Conservation (phyloP, 2,329 filamentous ascomycete species). For the Sphaerulina vaccinii region DNA sequence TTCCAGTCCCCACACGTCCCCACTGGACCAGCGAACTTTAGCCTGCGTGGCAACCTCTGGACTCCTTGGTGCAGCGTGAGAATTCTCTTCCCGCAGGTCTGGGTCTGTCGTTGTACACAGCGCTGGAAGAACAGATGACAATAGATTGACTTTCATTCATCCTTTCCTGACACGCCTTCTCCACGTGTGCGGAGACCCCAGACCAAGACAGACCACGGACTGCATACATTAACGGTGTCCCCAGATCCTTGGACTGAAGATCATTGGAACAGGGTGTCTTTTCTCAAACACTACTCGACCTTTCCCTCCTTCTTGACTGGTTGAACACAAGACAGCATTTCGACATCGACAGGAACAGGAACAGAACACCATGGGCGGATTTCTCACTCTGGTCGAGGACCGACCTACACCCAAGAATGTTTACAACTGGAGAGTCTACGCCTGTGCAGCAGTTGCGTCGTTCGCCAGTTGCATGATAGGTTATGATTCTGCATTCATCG, state of each 20-base stretch:
- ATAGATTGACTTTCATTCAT: slow-evolving; percentile 20
- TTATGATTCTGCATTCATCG: slow-evolving; percentile 62
- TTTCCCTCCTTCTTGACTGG: neutral
- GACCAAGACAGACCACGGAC: slow-evolving; percentile 3
- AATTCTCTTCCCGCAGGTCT: slow-evolving; percentile 22
- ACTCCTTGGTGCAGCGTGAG: slow-evolving; percentile 9
- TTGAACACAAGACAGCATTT: neutral
- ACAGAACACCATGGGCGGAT: slow-evolving; percentile 36
- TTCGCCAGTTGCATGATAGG: slow-evolving; percentile 55
- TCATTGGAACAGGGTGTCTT: neutral
- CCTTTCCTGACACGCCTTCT: slow-evolving; percentile 5
- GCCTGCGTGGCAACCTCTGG: slow-evolving; percentile 6
- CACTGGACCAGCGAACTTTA: slow-evolving; percentile 4
- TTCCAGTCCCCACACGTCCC: slow-evolving; percentile 1
- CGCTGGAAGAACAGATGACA: slow-evolving; percentile 1
- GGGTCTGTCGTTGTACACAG: neutral
- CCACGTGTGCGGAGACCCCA: slow-evolving; percentile 12
- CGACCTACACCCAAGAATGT: slow-evolving; percentile 57
- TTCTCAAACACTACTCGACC: neutral
- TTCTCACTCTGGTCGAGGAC: slow-evolving; percentile 40
- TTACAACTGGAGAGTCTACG: slow-evolving; percentile 61
- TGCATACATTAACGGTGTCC: slow-evolving; percentile 7
- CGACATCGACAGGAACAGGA: slow-evolving; percentile 1
- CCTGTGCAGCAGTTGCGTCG: slow-evolving; percentile 54
- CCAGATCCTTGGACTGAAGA: slow-evolving; percentile 2